These are phyloP conservation scores for Sistotremastrum niveocremeum DNA, from an alignment of 768 basidiomycete species.

Conservation along the genomic window DNA sequence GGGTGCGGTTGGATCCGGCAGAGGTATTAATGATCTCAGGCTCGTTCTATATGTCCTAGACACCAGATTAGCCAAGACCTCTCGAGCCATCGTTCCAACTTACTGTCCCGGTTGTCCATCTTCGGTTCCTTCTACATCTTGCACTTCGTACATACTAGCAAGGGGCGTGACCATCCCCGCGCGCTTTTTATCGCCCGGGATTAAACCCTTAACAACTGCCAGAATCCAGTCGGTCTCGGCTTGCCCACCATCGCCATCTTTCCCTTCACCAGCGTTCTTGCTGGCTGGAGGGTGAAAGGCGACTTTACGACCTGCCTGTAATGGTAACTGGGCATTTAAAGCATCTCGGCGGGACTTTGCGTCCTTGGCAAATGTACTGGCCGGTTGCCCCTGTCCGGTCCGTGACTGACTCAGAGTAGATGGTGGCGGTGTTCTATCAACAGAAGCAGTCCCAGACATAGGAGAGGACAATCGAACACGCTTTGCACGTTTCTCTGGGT, in stretches of 20 bases:
- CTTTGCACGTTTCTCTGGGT: slow-evolving; percentile 61
- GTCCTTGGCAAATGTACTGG: slow-evolving; percentile 41
- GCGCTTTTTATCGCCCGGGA: slow-evolving; percentile 63
- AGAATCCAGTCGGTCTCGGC: slow-evolving; percentile 58
- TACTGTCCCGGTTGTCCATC: slow-evolving; percentile 56
- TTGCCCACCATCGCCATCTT: slow-evolving; percentile 32
- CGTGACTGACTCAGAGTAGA: slow-evolving; percentile 1
- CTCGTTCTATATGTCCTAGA: slow-evolving; percentile 55
- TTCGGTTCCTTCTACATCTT: slow-evolving; percentile 75
- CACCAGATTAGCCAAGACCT: background rate
- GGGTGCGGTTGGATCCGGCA: slow-evolving; percentile 58
- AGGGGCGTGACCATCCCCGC: slow-evolving; percentile 16
- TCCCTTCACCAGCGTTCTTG: slow-evolving; percentile 24
- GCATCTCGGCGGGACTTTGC: slow-evolving; percentile 54
- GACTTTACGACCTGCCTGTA: slow-evolving; percentile 65
- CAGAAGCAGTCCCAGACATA: slow-evolving; percentile 35
- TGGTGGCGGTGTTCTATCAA: slow-evolving; percentile 7
- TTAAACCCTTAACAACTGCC: slow-evolving; percentile 57
- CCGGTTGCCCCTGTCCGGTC: slow-evolving; percentile 4
- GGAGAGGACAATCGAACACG: slow-evolving; percentile 64
- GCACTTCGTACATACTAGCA: slow-evolving; percentile 59
- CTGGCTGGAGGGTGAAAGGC: slow-evolving; percentile 55
- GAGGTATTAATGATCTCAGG: slow-evolving; percentile 57
- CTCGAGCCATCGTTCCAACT: slow-evolving; percentile 7
- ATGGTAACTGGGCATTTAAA: slow-evolving; percentile 44